Evolutionary conservation across 1,139 yeast species (phyloP), one percentile per base, ranked within the genome.

Genomic region (Arxiozyma slooffiae): DNA sequence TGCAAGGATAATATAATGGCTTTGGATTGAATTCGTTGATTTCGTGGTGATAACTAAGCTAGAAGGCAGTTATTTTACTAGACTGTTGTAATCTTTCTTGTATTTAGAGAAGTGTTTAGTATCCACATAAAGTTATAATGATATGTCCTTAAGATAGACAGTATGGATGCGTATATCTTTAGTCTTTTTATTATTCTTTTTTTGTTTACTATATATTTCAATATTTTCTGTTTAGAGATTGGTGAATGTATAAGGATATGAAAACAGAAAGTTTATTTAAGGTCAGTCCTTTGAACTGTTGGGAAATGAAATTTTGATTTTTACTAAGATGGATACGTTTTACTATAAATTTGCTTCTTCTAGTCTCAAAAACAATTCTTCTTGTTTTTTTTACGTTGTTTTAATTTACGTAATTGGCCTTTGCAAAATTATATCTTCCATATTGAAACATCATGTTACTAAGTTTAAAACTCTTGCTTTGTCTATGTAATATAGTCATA

Each of bases 261-360:
- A 14, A 4, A n/a, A n/a, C n/a, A n/a, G n/a, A n/a, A n/a, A 41
- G 20, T 22, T 23, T 23, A 46, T 4, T 39, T 30, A n/a, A 46
- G 20, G 6, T 26, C 24, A 21, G 20, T 56, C 21, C 61, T 69
- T 4, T 87, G 87, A 1, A 67, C 82, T n/a, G 70, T 57, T 0
- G 90, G 90, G 60, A 83, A 82, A 54, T 73, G 68, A 22, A 76
- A 75, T 46, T 70, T 69, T 20, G 66, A 66, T 42, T 76, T 64
- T 56, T 76, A 68, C 50, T 75, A 73, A 34, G 68, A 67, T 38
- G 70, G 63, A 40, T 66, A 66, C 17, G 70, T 68, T 47, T 60
- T 59, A 2, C 66, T 58, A 51, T 63, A 65, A n/a, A 14, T 61
- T 55, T 37, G 62, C 66, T 37, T 58, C 60, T 47, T 60, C 60